phyloP scores from a whole-genome alignment of 2,329 filamentous ascomycete genomes.

The Fusarium devonianum region DNA sequence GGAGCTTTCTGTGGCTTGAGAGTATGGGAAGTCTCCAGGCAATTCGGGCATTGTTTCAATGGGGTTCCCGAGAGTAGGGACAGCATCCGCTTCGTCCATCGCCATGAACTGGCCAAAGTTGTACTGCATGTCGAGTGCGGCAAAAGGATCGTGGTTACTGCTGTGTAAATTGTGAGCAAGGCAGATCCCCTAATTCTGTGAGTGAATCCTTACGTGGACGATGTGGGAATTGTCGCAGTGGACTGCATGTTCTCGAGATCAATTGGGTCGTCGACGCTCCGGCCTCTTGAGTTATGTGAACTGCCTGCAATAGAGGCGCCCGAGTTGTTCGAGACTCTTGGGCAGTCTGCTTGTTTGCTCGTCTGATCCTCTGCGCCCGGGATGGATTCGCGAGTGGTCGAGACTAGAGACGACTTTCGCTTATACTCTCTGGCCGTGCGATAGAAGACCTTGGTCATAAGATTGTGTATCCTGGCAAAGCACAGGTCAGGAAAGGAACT shows the following conservation, averaged over 20 bases:
- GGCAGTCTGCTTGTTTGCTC: fast-evolving
- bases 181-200: too few species aligned
- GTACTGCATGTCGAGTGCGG: too few species aligned
- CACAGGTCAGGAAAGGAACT: too few species aligned
- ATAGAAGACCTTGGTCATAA: conserved; percentile 26
- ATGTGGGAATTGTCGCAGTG: neutral
- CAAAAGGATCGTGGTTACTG: conserved; percentile 1
- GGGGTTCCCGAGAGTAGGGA: neutral
- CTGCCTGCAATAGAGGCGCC: neutral
- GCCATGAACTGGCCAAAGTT: neutral
- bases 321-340: neutral
- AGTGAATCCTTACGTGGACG: conserved; percentile 4
- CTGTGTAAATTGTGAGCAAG: neutral
- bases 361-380: neutral
- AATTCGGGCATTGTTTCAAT: neutral
- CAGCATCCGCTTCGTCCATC: neutral
- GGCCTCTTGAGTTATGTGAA: neutral
- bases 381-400: neutral
- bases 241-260: conserved; percentile 14
- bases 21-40: neutral
- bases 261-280: conserved; percentile 10
- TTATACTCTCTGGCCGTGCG: conserved; percentile 15
- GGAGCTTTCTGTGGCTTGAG: neutral
- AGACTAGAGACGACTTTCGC: neutral
- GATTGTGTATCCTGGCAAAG: conserved; percentile 11